Evolutionary conservation across 2,329 filamentous ascomycete genomes (phyloP).

Genomic region (Colletotrichum caudatum): DNA sequence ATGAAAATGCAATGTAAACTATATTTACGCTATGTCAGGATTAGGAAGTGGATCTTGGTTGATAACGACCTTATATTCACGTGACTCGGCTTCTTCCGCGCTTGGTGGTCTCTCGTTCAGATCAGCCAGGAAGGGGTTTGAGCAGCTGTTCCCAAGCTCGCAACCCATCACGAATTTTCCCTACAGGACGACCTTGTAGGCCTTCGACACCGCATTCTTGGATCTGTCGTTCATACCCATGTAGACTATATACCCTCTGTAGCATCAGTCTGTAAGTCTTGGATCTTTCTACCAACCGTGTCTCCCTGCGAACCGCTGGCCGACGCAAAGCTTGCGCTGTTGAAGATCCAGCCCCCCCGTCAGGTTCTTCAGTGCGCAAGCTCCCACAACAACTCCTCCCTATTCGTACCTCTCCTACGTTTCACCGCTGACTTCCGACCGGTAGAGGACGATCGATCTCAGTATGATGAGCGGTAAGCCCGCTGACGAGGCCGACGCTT

Average conservation of each 20-base stretch:
- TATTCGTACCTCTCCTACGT: not conserved
- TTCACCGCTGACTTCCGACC: constrained; percentile 15
- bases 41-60: not conserved
- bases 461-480: constrained; percentile 43
- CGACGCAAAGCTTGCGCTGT: constrained; percentile 38
- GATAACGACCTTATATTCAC: constrained; percentile 33
- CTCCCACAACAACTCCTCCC: constrained; percentile 16
- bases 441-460: constrained; percentile 36
- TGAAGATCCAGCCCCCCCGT: constrained; percentile 32
- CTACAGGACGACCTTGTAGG: constrained; percentile 23
- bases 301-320: not conserved
- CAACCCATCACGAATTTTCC: constrained; percentile 33
- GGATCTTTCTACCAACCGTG: not conserved
- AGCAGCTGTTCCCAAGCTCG: constrained; percentile 28
- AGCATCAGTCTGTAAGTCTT: constrained; percentile 40
- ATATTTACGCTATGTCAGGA: not conserved
- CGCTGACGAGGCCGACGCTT: constrained; percentile 41
- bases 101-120: constrained; percentile 24
- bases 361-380: constrained; percentile 23
- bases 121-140: constrained; percentile 38
- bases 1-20: not conserved
- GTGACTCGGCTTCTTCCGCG: constrained; percentile 34
- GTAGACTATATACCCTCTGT: constrained; percentile 22
- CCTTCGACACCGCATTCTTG: constrained; percentile 7
- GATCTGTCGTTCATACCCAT: constrained; percentile 24